phyloP scores from a whole-genome alignment of 179 eudicot genomes.

The Beta lomatogona region DNA sequence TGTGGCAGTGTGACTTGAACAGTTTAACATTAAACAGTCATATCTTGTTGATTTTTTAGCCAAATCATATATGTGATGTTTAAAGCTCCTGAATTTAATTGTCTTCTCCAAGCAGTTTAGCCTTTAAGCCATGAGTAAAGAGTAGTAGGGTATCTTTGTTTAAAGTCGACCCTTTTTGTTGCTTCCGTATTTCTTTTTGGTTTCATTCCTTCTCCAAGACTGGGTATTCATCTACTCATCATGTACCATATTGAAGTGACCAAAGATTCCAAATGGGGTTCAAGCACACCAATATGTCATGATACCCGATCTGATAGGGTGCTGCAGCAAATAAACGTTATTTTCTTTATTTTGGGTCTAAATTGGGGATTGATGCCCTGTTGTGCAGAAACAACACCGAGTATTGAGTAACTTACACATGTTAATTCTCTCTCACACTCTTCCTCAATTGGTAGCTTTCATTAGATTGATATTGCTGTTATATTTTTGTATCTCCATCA shows the following conservation, averaged over 20 bases:
- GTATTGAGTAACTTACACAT: too few relatives aligned
- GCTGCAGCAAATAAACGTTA: neutral
- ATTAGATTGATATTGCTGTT: neutral
- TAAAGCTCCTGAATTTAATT: neutral
- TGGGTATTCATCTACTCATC: neutral
- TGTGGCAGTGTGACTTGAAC: neutral
- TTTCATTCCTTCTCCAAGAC: neutral
- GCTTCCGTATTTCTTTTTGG: neutral
- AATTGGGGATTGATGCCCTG: neutral
- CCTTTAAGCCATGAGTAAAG: neutral
- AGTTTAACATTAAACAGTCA: neutral
- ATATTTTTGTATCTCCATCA: too few relatives aligned
- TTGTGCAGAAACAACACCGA: neutral
- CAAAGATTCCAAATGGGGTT: neutral
- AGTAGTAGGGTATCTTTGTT: neutral
- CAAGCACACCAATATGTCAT: neutral
- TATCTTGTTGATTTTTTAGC: neutral
- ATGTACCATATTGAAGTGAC: neutral
- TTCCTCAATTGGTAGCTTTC: neutral
- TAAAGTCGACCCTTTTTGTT: neutral
- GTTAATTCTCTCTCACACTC: neutral
- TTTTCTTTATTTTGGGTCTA: neutral
- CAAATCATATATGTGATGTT: neutral
- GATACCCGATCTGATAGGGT: neutral
- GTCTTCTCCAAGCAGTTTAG: neutral